Percentiles rank a stretch among this genome's conserved stretches.
phyloP scores from a whole-genome alignment of 345 rosid genomes.

The Orychophragmus violaceus region DNA sequence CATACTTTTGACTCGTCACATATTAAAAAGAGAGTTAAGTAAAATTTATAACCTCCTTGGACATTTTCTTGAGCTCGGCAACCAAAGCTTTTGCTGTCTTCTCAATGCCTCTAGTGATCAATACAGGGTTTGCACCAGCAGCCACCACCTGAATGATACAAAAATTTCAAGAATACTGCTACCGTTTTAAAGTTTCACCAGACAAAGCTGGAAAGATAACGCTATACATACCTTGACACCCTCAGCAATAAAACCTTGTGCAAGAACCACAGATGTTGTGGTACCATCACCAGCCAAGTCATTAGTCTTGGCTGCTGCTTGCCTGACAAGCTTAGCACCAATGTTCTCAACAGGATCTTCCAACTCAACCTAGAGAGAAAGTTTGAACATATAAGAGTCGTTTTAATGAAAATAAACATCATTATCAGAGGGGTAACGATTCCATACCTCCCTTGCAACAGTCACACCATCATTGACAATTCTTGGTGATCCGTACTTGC shows the following conservation, averaged over 20 bases:
- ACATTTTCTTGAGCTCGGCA: constrained; percentile 63
- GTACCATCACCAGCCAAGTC: constrained; percentile 99
- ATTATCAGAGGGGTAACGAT: background rate
- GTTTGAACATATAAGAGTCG: background rate
- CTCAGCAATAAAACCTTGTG: constrained; percentile 92
- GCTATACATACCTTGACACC: constrained; percentile 72
- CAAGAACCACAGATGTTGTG: constrained; percentile 96
- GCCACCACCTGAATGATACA: constrained; percentile 66
- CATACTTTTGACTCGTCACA: background rate
- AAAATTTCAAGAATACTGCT: background rate
- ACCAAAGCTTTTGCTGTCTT: constrained; percentile 83
- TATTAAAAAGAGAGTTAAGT: background rate
- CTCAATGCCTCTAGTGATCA: constrained; percentile 93
- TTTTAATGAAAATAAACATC: background rate
- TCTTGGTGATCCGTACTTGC: constrained; percentile 97
- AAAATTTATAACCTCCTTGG: constrained; percentile 62
- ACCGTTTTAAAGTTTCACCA: background rate
- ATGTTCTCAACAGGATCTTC: constrained; percentile 99
- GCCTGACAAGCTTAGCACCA: constrained; percentile 94
- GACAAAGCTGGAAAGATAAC: background rate
- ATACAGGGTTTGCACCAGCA: constrained; percentile 96
- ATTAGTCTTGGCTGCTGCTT: constrained; percentile 95
- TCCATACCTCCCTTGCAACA: constrained; percentile 82
- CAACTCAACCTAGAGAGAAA: constrained; percentile 65
- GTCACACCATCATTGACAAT: constrained; percentile 98